A percentile compares a stretch with the other conserved stretches of the same genome.
phyloP scores from a whole-genome alignment of 2,329 filamentous ascomycete genomes.

The Westerdykella ornata region DNA sequence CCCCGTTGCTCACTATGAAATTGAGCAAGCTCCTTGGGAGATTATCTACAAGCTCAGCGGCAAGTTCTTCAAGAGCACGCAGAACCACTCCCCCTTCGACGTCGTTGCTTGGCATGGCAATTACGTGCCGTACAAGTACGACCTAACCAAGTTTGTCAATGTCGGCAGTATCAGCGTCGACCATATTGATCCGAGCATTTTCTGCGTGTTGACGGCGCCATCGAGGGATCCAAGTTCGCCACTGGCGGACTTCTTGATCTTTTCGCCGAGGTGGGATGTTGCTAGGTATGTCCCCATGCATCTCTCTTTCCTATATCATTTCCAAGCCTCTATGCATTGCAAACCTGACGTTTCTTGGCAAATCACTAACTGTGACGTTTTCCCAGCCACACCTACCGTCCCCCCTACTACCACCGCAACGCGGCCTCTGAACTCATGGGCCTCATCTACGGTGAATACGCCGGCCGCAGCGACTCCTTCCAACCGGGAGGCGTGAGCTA shows the following conservation, averaged over 20 bases:
- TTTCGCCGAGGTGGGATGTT: conserved; percentile 59
- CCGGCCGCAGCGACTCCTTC: conserved; percentile 46
- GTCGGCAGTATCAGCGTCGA: conserved; percentile 68
- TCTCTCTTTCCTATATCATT: conserved; percentile 43
- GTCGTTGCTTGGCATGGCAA: conserved; percentile 76
- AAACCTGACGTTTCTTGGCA: background rate
- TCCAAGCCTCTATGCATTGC: conserved; percentile 6
- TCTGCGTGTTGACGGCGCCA: conserved; percentile 58
- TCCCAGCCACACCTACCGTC: conserved; percentile 22
- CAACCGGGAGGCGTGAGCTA: conserved; percentile 55
- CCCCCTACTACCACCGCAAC: conserved; percentile 61
- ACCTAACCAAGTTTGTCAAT: conserved; percentile 68
- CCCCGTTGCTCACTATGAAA: conserved; percentile 60
- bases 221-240: conserved; percentile 55
- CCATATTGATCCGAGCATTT: conserved; percentile 73
- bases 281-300: conserved; percentile 42
- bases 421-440: conserved; percentile 63
- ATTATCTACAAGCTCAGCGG: conserved; percentile 53
- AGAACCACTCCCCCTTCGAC: conserved; percentile 69
- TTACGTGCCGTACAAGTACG: conserved; percentile 64
- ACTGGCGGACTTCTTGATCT: conserved; percentile 59
- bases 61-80: conserved; percentile 57
- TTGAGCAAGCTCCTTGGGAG: conserved; percentile 40
- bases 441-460: conserved; percentile 55
- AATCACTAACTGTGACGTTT: background rate